Base-by-base conservation (phyloP, 2,329 filamentous ascomycete genomes). In the Aspergillus melleus region DNA sequence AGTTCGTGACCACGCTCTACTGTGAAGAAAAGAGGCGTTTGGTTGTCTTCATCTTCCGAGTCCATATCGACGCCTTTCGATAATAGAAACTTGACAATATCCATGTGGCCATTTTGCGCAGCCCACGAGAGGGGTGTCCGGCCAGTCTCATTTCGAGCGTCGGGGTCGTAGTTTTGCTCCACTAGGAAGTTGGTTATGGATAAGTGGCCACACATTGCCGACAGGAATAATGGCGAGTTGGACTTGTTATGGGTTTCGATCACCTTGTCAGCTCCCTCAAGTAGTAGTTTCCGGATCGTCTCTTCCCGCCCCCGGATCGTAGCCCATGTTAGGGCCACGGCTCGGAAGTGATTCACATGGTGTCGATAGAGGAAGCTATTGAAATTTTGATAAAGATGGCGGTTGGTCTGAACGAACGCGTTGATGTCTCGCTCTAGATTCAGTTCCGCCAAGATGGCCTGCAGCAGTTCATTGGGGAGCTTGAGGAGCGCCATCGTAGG, bases 371-470 rank as follows among this genome's bases (percentile, higher is more conserved):
- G 53, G 5, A n/a, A 44, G 22, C 53, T 26, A 32, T 55, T 55
- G 16, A 55, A 49, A 19, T 47, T 32, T 11, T 49, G 32, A 42
- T 55, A 55, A 16, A 55, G 22, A 19, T 39, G 53, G 24, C 42
- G 53, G 29, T 44, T 47, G 8, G 42, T 47, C 39, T 11, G 42
- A 29, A 55, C 42, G 19, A 55, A 36, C 12, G 24, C 39, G 53
- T 55, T 55, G 36, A 55, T 55, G 26, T 55, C 53, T n/a, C 29
- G n/a, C 42, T 55, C 53, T 26, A 30, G n/a, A 42, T 55, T 42
- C 39, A 55, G 42, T 4, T 32, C 26, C 16, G 11, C 16, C 42
- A 42, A 49, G 12, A 55, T 39, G 19, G 30, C 22, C n/a, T 30
- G 53, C 16, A 55, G 53, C 39, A 55, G 53, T n/a, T 55, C 53